phyloP scores from a whole-genome alignment of 345 rosid species.

The Ricinus communis region DNA sequence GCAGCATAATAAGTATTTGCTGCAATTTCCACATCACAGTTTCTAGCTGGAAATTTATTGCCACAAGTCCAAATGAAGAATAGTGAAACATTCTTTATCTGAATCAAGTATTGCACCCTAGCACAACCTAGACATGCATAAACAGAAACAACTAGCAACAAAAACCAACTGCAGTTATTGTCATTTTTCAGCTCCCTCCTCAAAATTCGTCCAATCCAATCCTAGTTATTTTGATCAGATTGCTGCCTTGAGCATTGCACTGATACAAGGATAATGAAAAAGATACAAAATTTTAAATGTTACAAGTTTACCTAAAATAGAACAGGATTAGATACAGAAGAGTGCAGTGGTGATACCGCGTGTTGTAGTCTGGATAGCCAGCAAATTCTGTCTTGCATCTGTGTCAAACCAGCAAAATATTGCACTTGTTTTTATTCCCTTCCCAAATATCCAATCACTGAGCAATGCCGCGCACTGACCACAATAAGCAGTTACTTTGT shows the following conservation, averaged over 20 bases:
- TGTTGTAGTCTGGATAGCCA: background rate
- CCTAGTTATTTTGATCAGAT: background rate
- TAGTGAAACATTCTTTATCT: background rate
- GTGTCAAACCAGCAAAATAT: background rate
- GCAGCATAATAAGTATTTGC: background rate
- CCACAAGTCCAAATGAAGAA: background rate
- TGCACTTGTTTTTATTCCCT: background rate
- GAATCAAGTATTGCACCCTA: background rate
- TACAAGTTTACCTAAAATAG: background rate
- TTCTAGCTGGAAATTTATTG: background rate
- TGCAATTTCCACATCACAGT: background rate
- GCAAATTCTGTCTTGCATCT: background rate
- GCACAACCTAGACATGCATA: background rate
- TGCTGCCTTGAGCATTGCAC: background rate
- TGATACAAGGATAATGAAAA: too few relatives aligned
- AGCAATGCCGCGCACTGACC: background rate
- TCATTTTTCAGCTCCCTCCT: background rate
- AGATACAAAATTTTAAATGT: background rate
- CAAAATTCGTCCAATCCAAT: conserved; percentile 9
- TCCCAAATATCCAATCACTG: background rate
- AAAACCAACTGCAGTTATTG: conserved; percentile 2
- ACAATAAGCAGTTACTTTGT: background rate
- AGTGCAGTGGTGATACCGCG: background rate
- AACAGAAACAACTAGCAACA: background rate
- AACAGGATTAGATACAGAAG: background rate